Conservation (phyloP, 2,329 filamentous ascomycete species). For the Diaporthe australafricana region DNA sequence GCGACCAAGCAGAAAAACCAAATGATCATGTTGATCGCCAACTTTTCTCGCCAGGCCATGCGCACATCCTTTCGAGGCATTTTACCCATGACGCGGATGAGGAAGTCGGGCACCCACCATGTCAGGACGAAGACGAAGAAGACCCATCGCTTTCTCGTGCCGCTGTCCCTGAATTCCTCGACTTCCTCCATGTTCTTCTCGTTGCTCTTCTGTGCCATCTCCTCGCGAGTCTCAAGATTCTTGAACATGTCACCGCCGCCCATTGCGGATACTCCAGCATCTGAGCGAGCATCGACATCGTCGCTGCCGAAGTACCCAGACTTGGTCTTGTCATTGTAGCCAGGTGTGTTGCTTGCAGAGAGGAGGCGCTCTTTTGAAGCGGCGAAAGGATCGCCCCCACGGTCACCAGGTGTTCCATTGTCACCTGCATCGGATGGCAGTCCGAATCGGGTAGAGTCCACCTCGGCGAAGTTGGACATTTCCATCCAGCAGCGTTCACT, state of each 20-base stretch:
- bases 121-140: constrained; percentile 86
- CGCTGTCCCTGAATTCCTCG: constrained; percentile 82
- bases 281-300: constrained; percentile 87
- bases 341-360: constrained; percentile 65
- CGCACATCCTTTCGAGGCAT: constrained; percentile 95
- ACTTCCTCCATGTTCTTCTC: constrained; percentile 92
- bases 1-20: constrained; percentile 85
- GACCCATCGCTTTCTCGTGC: constrained; percentile 91
- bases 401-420: constrained; percentile 60
- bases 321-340: constrained; percentile 79
- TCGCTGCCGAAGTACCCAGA: constrained; percentile 84
- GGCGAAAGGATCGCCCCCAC: constrained; percentile 68
- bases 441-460: constrained; percentile 64
- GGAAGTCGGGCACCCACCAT: constrained; percentile 87
- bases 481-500: constrained; percentile 97
- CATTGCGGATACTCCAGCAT: constrained; percentile 91
- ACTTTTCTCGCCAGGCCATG: constrained; percentile 94
- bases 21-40: constrained; percentile 98
- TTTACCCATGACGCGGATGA: constrained; percentile 79
- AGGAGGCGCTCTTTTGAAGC: constrained; percentile 71
- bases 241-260: constrained; percentile 98
- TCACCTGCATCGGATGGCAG: constrained; percentile 72
- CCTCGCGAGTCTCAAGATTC: constrained; percentile 91
- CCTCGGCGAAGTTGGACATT: constrained; percentile 79
- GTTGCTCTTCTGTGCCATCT: constrained; percentile 95